phyloP scores from a whole-genome alignment of 1,139 yeast species.

The Petasospora fabianii region DNA sequence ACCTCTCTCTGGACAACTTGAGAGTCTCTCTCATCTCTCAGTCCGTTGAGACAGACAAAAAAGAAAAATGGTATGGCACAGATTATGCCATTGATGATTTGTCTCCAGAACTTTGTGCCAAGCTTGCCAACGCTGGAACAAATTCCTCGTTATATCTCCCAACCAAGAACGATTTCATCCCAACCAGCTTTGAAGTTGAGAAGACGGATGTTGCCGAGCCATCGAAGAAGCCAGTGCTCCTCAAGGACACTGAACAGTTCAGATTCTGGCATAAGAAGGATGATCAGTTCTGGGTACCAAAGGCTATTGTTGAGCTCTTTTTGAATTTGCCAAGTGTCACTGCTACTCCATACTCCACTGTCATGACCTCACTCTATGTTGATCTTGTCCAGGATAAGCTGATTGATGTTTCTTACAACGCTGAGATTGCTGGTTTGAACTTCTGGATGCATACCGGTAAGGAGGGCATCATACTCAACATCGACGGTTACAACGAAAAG shows the following conservation, averaged over 20 bases:
- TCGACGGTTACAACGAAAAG: slow-evolving; percentile 84
- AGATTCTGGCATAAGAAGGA: slow-evolving; percentile 89
- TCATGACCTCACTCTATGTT: slow-evolving; percentile 57
- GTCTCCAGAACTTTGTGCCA: slow-evolving; percentile 35
- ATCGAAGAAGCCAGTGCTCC: slow-evolving; percentile 44
- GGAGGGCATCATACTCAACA: slow-evolving; percentile 66
- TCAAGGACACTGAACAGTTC: slow-evolving; percentile 38
- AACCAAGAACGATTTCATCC: slow-evolving; percentile 69
- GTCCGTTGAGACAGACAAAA: slow-evolving; percentile 36
- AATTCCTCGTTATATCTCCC: slow-evolving; percentile 59
- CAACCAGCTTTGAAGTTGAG: slow-evolving; percentile 65
- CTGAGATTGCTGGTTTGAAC: slow-evolving; percentile 74
- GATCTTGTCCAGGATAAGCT: slow-evolving; percentile 74
- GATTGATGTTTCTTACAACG: slow-evolving; percentile 77
- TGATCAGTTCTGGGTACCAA: slow-evolving; percentile 86
- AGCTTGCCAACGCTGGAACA: slow-evolving; percentile 33
- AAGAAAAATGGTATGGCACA: slow-evolving; percentile 90
- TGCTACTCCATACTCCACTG: slow-evolving; percentile 51
- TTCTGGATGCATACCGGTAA: slow-evolving; percentile 56
- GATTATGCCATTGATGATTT: slow-evolving; percentile 55
- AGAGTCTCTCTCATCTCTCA: slow-evolving; percentile 58
- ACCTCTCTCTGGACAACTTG: slow-evolving; percentile 56
- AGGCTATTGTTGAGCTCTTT: slow-evolving; percentile 64
- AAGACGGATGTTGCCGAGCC: slow-evolving; percentile 38
- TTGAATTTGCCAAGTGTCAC: slow-evolving; percentile 66